A percentile compares a stretch with the other conserved stretches of the same genome.
phyloP scores from a whole-genome alignment of 2,329 filamentous ascomycete genomes.

The Venturia aucupariae region DNA sequence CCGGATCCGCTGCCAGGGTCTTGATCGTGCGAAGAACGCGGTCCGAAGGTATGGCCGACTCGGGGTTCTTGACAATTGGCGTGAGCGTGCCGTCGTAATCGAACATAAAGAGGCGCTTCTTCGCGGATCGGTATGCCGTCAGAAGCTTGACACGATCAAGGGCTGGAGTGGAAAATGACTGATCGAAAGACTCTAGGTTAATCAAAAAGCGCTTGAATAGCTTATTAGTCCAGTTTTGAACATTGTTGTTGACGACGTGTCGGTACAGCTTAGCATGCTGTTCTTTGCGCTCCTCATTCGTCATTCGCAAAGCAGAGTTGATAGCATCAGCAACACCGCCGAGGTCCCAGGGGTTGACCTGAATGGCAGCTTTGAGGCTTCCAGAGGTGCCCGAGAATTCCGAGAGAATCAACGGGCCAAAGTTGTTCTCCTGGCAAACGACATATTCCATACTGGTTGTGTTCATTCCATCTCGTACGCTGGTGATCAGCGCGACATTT shows the following conservation, averaged over 20 bases:
- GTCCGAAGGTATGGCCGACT: constrained; percentile 78
- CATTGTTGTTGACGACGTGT: constrained; percentile 77
- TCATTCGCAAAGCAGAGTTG: constrained; percentile 71
- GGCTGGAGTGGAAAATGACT: constrained; percentile 66
- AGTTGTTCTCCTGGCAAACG: constrained; percentile 77
- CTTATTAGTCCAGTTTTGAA: constrained; percentile 75
- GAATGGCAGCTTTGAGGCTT: constrained; percentile 74
- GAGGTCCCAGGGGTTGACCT: constrained; percentile 95
- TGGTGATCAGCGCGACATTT: constrained; percentile 90
- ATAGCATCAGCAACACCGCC: constrained; percentile 76
- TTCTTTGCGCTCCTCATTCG: constrained; percentile 50
- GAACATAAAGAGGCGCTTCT: constrained; percentile 89
- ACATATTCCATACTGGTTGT: constrained; percentile 94
- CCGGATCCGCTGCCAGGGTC: constrained; percentile 66
- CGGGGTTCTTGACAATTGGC: constrained; percentile 83
- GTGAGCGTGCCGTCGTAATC: constrained; percentile 97
- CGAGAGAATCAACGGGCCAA: constrained; percentile 84
- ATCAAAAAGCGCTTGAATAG: constrained; percentile 71
- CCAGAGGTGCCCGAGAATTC: constrained; percentile 94
- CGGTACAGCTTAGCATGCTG: constrained; percentile 70
- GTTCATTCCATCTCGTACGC: constrained; percentile 95
- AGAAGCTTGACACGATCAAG: constrained; percentile 68
- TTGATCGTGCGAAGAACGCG: constrained; percentile 72
- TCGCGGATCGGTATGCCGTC: constrained; percentile 62
- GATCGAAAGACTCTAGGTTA: constrained; percentile 68